These are phyloP conservation scores for Fusarium sp. DNA, from an alignment of 2,329 filamentous ascomycete genomes.

Conservation along the genomic window DNA sequence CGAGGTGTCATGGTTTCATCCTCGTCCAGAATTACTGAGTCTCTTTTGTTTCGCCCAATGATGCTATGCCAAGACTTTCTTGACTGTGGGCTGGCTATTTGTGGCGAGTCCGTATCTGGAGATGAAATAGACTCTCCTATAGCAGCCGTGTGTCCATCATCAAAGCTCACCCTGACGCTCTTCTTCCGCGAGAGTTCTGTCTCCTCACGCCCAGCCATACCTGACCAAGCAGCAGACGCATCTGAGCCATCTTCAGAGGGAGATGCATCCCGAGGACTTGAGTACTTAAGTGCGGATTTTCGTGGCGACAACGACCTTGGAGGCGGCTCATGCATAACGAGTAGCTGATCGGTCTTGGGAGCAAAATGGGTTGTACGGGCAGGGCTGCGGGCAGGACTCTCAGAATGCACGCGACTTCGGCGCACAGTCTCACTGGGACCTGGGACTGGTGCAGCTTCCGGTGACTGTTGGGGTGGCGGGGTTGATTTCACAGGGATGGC, in stretches of 20 bases:
- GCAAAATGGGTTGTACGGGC: constrained; percentile 73
- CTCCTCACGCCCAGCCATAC: constrained; percentile 48
- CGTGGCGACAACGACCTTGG: constrained; percentile 76
- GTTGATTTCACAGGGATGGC: constrained; percentile 45
- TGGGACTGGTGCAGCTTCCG: background rate
- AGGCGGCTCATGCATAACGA: constrained; percentile 72
- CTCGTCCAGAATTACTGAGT: constrained; percentile 59
- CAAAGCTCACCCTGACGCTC: constrained; percentile 79
- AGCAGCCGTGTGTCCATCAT: constrained; percentile 67
- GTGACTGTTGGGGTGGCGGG: background rate
- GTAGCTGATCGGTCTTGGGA: constrained; percentile 60
- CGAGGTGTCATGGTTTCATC: constrained; percentile 77
- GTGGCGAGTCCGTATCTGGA: constrained; percentile 50
- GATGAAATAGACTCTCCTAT: constrained; percentile 57
- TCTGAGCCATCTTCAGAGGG: constrained; percentile 60
- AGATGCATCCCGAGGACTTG: constrained; percentile 61
- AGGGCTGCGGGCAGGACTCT: constrained; percentile 73
- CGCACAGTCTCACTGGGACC: constrained; percentile 28
- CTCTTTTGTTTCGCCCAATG: constrained; percentile 58
- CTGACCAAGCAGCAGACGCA: constrained; percentile 45
- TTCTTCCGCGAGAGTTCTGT: constrained; percentile 62
- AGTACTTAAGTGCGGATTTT: constrained; percentile 78
- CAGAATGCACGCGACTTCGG: constrained; percentile 54
- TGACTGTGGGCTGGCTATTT: constrained; percentile 48
- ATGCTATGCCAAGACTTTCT: constrained; percentile 61